Evolutionary conservation across 257 asterid species (phyloP), one percentile per base, ranked within the genome.

Genomic region (Plantago major): DNA sequence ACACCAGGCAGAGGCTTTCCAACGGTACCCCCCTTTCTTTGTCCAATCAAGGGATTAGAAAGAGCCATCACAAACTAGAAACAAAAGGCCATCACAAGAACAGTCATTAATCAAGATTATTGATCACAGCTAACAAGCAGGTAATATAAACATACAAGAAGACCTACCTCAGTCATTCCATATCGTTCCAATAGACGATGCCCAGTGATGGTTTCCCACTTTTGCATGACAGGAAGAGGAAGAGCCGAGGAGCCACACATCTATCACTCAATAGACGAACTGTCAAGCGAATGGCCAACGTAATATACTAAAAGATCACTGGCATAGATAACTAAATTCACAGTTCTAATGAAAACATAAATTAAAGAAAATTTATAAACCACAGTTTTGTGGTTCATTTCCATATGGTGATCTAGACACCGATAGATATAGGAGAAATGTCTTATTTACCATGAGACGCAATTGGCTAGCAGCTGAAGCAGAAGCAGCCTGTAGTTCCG

Each of bases 201-300:
- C 26, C 95, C 93, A 0, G 97, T 92, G 79, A 92, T 84, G 53
- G 82, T 63, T 79, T 92, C 95, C 98, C 98, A 92, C 68, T 75
- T 87, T 78, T 92, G 95, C 98, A 92, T 92, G 64, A 86, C 78
- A 6, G 98, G 98, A 71, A 88, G 93, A 50, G 98, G 98, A 58
- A 92, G 94, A 65, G 98, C 98, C 58, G 98, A 92, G 57, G 98
- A 92, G 71, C 98, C 98, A 77, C 95, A 88, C 98, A 92, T 92
- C 98, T 89, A 81, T 69, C 64, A 60, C 74, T 60, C 26, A 47
- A 65, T 37, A 73, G 40, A 42, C 46, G n/a, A 19, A 42, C 13
- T 30, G 52, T 60, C 73, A 11, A 68, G 48, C 38, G 49, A n/a
- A 22, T 0, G 28, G 51, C 58, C 54, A 48, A 17, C 11, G n/a